A percentile compares a stretch with the other conserved stretches of the same genome.
Evolutionary conservation across 352 stramenopile genomes (phyloP).

Genomic region (Globisporangium paroecandrum): DNA sequence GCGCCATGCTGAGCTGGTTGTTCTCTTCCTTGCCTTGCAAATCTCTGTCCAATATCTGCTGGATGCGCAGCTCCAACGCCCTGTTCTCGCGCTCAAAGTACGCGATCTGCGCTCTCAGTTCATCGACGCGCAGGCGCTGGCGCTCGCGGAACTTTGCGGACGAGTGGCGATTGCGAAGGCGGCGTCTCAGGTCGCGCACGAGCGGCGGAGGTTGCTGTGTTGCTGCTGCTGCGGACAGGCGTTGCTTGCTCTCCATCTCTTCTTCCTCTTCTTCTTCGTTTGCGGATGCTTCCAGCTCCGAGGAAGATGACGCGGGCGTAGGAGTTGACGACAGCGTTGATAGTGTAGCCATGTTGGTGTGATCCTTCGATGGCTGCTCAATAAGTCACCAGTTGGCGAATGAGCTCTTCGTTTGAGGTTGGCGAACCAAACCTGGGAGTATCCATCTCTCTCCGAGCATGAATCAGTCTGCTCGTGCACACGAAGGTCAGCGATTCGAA

Average conservation of each 20-base stretch:
- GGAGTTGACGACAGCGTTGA: background rate
- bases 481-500: background rate
- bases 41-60: background rate
- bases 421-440: background rate
- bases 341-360: background rate
- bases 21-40: background rate
- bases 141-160: slow-evolving; percentile 4
- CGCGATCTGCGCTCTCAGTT: slow-evolving; percentile 4
- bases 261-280: no score
- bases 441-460: background rate
- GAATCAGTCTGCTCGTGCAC: background rate
- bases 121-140: background rate
- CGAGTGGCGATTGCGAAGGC: slow-evolving; percentile 5
- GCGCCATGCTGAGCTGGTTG: no score
- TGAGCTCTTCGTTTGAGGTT: background rate
- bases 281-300: no score
- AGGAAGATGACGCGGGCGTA: background rate
- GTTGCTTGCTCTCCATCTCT: no score
- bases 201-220: no score
- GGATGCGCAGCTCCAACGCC: background rate
- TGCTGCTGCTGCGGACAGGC: no score
- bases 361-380: background rate
- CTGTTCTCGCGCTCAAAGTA: slow-evolving; percentile 5
- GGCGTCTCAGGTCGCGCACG: background rate
- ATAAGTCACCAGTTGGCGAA: background rate